These are phyloP conservation scores for Candida lessepsii DNA, from an alignment of 805 yeast genomes.

Conservation along the genomic window DNA sequence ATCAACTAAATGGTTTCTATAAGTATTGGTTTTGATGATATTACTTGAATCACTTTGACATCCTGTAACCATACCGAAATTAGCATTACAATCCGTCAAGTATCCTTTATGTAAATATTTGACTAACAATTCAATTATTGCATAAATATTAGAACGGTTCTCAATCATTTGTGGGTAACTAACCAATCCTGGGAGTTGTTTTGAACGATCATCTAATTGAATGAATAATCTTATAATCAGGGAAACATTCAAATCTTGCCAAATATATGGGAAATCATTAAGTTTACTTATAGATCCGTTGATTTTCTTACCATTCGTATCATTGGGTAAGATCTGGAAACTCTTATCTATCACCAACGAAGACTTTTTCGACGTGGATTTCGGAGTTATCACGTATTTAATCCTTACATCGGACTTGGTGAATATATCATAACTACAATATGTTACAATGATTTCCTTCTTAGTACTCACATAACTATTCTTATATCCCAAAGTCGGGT, in stretches of 20 bases:
- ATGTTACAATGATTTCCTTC: constrained; percentile 45
- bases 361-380: constrained; percentile 15
- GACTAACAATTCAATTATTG: constrained; percentile 39
- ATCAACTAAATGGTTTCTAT: constrained; percentile 55
- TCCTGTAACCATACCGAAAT: constrained; percentile 30
- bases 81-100: constrained; percentile 40
- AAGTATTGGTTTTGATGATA: constrained; percentile 25
- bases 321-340: constrained; percentile 24
- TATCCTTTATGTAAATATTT: constrained; percentile 47
- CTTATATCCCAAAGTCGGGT: not conserved
- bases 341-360: constrained; percentile 29
- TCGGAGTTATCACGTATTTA: constrained; percentile 41
- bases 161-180: constrained; percentile 41
- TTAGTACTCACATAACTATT: constrained; percentile 6
- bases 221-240: constrained; percentile 52
- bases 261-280: constrained; percentile 18
- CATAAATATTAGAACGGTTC: constrained; percentile 14
- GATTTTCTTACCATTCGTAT: constrained; percentile 4
- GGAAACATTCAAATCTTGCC: constrained; percentile 65
- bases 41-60: constrained; percentile 22
- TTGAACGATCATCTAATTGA: constrained; percentile 52
- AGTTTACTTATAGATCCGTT: constrained; percentile 2
- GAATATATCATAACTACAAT: constrained; percentile 73
- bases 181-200: constrained; percentile 60
- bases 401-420: constrained; percentile 72